phyloP scores from a whole-genome alignment of 352 stramenopile genomes.

The Pythium chondricola region DNA sequence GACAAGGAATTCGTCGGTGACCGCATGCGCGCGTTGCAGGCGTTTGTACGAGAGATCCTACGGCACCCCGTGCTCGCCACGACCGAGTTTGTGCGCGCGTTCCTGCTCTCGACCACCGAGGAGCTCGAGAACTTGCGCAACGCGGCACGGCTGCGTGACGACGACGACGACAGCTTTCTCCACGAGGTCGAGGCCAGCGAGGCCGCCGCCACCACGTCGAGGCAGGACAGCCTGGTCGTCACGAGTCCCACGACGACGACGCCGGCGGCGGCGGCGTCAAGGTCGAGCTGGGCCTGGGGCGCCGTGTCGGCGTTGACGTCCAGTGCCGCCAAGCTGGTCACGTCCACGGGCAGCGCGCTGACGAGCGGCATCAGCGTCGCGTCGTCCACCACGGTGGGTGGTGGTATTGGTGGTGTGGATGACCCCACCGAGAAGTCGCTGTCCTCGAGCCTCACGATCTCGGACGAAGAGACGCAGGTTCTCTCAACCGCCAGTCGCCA shows the following conservation, averaged over 20 bases:
- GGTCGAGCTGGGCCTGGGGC: constrained; percentile 55
- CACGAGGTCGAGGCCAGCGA: constrained; percentile 33
- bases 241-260: not conserved
- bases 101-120: constrained; percentile 75
- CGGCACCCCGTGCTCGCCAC: constrained; percentile 56
- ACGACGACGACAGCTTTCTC: constrained; percentile 41
- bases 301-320: constrained; percentile 67
- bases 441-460: constrained; percentile 42
- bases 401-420: constrained; percentile 2
- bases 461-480: constrained; percentile 11
- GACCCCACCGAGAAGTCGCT: constrained; percentile 27
- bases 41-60: constrained; percentile 71
- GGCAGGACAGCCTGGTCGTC: not conserved
- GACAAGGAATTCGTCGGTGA: constrained; percentile 82
- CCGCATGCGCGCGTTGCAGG: constrained; percentile 74
- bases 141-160: constrained; percentile 27
- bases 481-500: not conserved
- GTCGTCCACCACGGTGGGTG: constrained; percentile 15
- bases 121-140: constrained; percentile 70
- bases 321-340: constrained; percentile 70
- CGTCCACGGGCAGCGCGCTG: constrained; percentile 51
- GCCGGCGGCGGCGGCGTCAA: constrained; percentile 2
- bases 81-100: constrained; percentile 64
- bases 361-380: constrained; percentile 36
- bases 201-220: constrained; percentile 9